A percentile compares a stretch with the other conserved stretches of the same genome.
Evolutionary conservation across 2,329 filamentous ascomycete species (phyloP).

Genomic region (Monilinia fructicola): DNA sequence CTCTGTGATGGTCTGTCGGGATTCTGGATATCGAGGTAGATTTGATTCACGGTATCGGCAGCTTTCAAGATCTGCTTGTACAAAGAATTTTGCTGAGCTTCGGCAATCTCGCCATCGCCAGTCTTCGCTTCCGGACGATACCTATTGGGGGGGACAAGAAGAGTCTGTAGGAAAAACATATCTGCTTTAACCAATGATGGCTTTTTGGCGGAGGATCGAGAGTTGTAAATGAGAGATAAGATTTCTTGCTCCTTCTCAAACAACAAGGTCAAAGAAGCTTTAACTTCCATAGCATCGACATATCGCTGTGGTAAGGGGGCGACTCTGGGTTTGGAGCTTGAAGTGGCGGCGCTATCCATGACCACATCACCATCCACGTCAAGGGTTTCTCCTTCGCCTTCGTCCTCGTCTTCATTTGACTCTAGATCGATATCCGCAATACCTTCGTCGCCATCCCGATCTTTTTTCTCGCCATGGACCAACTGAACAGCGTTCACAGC

Average conservation of each 20-base stretch:
- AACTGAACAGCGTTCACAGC: constrained; percentile 40
- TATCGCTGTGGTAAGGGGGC: constrained; percentile 62
- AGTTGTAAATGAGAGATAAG: constrained; percentile 79
- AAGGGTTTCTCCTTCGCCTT: constrained; percentile 48
- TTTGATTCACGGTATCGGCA: constrained; percentile 70
- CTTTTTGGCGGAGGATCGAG: constrained; percentile 58
- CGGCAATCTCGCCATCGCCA: constrained; percentile 76
- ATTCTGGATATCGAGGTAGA: constrained; percentile 64
- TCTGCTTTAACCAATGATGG: constrained; percentile 64
- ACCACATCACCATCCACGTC: constrained; percentile 58
- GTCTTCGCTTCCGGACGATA: constrained; percentile 85
- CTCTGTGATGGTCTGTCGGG: constrained; percentile 29
- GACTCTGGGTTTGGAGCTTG: constrained; percentile 44
- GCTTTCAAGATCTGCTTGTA: constrained; percentile 82
- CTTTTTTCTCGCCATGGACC: constrained; percentile 43
- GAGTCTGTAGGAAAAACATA: constrained; percentile 89
- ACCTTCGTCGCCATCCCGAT: constrained; percentile 58
- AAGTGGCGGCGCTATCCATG: constrained; percentile 47
- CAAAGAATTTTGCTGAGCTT: constrained; percentile 82
- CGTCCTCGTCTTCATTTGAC: constrained; percentile 47
- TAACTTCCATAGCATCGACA: constrained; percentile 79
- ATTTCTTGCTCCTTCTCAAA: constrained; percentile 88
- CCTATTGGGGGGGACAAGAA: constrained; percentile 89
- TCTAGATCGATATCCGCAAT: constrained; percentile 64
- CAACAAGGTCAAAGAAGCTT: constrained; percentile 71